Conservation (phyloP, 805 yeast species). For the Wickerhamiella brachini region DNA sequence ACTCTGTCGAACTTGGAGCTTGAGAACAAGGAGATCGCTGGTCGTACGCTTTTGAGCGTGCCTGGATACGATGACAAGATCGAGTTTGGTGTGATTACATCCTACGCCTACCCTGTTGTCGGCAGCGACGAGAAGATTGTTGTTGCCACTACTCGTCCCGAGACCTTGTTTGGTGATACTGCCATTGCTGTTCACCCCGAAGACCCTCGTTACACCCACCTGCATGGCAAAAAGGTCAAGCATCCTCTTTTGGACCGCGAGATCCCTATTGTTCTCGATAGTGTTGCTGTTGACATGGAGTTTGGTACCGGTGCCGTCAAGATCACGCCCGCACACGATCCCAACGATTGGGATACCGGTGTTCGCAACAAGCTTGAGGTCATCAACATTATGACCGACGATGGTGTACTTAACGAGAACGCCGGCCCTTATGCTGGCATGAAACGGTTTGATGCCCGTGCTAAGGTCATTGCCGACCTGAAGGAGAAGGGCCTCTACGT, state of each 20-base stretch:
- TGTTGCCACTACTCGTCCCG: constrained; percentile 98
- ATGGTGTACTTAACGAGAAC: constrained; percentile 77
- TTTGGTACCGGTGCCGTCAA: constrained; percentile 99
- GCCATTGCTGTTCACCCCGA: constrained; percentile 97
- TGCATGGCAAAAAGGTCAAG: constrained; percentile 82
- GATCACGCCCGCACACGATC: constrained; percentile 97
- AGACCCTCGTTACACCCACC: constrained; percentile 80
- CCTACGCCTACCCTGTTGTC: constrained; percentile 82
- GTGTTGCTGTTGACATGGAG: constrained; percentile 96
- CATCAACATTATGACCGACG: constrained; percentile 82
- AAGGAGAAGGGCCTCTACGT: constrained; percentile 59
- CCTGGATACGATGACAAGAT: constrained; percentile 85
- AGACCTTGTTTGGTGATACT: constrained; percentile 95
- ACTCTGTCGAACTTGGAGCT: constrained; percentile 95
- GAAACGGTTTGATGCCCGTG: constrained; percentile 91
- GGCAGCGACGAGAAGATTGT: constrained; percentile 72
- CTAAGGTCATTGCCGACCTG: constrained; percentile 64
- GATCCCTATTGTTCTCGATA: constrained; percentile 78
- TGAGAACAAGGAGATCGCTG: constrained; percentile 78
- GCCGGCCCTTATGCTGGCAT: constrained; percentile 81
- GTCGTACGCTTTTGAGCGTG: constrained; percentile 64
- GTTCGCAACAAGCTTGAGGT: constrained; percentile 82
- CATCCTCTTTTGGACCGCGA: constrained; percentile 83
- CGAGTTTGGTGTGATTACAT: constrained; percentile 95
- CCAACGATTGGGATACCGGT: constrained; percentile 93